Evolutionary conservation across 2,329 filamentous ascomycete species (phyloP).

Genomic region (Claviceps sp.): DNA sequence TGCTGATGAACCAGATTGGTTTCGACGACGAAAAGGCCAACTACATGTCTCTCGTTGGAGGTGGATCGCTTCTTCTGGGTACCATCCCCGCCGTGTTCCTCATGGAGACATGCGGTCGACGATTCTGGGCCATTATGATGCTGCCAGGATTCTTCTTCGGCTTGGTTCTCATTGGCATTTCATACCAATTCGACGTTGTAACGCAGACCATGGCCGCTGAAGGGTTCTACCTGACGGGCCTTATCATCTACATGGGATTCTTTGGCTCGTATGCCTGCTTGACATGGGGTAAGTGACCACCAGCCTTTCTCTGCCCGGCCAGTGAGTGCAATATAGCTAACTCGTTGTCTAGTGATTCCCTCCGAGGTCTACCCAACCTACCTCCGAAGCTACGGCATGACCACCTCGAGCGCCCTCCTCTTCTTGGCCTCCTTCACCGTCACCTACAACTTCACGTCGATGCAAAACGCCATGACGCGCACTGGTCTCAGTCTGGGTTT

Average conservation of each 20-base stretch:
- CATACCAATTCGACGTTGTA: slow-evolving; percentile 40
- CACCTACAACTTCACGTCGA: slow-evolving; percentile 61
- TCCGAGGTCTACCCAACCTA: slow-evolving; percentile 62
- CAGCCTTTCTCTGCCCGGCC: too few relatives aligned
- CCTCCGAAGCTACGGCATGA: slow-evolving; percentile 61
- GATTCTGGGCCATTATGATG: slow-evolving; percentile 64
- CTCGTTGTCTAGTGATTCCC: slow-evolving; percentile 33
- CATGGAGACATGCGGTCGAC: slow-evolving; percentile 60
- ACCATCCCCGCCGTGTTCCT: slow-evolving; percentile 55
- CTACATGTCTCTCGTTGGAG: slow-evolving; percentile 65
- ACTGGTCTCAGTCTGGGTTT: slow-evolving; percentile 57
- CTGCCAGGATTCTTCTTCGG: slow-evolving; percentile 60
- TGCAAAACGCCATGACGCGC: slow-evolving; percentile 53
- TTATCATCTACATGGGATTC: slow-evolving; percentile 55
- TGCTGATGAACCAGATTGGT: slow-evolving; percentile 53
- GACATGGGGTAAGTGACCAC: slow-evolving; percentile 32
- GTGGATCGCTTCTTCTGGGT: slow-evolving; percentile 51
- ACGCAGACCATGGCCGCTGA: slow-evolving; percentile 34
- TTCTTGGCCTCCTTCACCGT: slow-evolving; percentile 62
- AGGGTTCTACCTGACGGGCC: slow-evolving; percentile 52
- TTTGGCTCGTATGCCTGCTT: slow-evolving; percentile 53
- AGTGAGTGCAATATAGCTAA: too few relatives aligned
- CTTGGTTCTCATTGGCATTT: slow-evolving; percentile 50
- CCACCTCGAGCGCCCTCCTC: slow-evolving; percentile 50
- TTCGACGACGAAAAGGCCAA: slow-evolving; percentile 48